phyloP scores from a whole-genome alignment of 2,329 filamentous ascomycete species.

The Xylaria sp. region DNA sequence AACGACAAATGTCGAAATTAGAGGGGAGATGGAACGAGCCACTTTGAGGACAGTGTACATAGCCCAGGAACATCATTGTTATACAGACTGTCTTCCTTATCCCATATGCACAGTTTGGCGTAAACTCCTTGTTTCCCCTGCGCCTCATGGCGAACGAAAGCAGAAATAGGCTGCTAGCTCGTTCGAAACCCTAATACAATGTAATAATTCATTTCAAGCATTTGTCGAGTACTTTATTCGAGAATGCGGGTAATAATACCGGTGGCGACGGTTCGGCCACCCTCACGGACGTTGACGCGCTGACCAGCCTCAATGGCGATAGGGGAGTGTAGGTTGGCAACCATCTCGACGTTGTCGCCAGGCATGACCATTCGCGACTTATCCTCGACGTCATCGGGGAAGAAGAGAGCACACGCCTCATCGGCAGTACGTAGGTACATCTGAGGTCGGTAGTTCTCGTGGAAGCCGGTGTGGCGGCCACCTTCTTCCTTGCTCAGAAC shows the following conservation, averaged over 20 bases:
- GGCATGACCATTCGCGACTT: constrained; percentile 83
- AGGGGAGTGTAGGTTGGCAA: constrained; percentile 82
- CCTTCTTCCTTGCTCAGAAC: constrained; percentile 97
- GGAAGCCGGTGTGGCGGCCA: constrained; percentile 94
- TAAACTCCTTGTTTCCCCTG: constrained; percentile 32
- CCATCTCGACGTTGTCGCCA: constrained; percentile 98
- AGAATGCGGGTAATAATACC: constrained; percentile 79
- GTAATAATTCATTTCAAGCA: constrained; percentile 21
- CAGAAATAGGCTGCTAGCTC: constrained; percentile 30
- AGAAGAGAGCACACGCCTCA: constrained; percentile 77
- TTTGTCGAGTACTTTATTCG: constrained; percentile 49
- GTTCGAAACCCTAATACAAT: constrained; percentile 32
- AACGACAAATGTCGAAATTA: constrained; percentile 26
- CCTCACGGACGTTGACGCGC: constrained; percentile 98
- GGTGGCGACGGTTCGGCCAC: constrained; percentile 86
- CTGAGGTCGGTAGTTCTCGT: constrained; percentile 95
- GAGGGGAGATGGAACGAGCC: constrained; percentile 39
- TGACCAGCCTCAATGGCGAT: constrained; percentile 89
- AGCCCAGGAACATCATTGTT: constrained; percentile 31
- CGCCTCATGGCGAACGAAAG: constrained; percentile 23
- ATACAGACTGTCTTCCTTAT: constrained; percentile 33
- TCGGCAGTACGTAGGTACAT: constrained; percentile 94
- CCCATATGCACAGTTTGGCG: constrained; percentile 33
- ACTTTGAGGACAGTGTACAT: constrained; percentile 33
- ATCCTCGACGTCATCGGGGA: constrained; percentile 83